Evolutionary conservation across 306 rosid genomes (phyloP).

Genomic region (Cercis canadensis): DNA sequence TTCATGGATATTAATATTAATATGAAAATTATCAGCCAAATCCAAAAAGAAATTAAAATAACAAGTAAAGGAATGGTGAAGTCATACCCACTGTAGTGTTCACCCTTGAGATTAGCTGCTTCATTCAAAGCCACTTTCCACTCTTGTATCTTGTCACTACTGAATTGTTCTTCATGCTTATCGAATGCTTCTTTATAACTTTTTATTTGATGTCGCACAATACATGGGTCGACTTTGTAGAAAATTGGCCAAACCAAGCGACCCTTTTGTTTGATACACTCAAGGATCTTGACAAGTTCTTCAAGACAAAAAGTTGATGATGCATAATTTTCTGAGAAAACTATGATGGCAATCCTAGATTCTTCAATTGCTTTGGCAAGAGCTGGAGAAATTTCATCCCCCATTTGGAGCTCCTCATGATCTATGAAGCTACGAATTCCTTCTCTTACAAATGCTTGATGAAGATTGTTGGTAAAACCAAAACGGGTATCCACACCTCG

Average conservation of each 20-base stretch:
- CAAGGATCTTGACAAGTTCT: too few species aligned
- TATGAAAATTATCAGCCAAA: too few species aligned
- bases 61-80: too few species aligned
- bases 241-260: not conserved
- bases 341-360: too few species aligned
- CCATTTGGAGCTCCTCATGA: not conserved
- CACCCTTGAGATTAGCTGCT: too few species aligned
- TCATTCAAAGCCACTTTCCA: constrained; percentile 4
- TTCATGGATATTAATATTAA: too few species aligned
- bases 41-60: too few species aligned
- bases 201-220: constrained; percentile 6
- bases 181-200: not conserved
- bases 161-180: not conserved
- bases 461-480: not conserved
- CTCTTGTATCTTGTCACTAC: not conserved
- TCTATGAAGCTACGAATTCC: constrained; percentile 16
- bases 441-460: not conserved
- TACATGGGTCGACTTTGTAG: constrained; percentile 3
- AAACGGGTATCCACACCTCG: not conserved
- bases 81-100: too few species aligned
- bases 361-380: too few species aligned
- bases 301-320: too few species aligned
- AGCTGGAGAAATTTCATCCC: not conserved
- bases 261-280: not conserved
- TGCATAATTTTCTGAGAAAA: too few species aligned